Evolutionary conservation across 1,284 basidiomycete species (phyloP).

Genomic region (Ceratorhiza oryzae-sativae): DNA sequence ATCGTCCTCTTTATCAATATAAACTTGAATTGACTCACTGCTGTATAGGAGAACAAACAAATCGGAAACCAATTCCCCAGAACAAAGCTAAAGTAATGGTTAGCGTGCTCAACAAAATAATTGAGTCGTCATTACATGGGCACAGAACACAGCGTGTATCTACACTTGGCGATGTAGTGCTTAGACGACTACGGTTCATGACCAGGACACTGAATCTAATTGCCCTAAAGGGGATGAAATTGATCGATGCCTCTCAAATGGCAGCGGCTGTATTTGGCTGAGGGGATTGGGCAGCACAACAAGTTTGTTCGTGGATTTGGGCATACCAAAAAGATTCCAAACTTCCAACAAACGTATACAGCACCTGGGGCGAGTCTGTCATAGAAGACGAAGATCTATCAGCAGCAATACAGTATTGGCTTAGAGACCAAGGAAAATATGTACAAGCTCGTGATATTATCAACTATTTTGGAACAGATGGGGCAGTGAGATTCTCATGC

Average conservation of each 20-base stretch:
- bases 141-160: background rate
- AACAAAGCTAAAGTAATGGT: background rate
- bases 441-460: background rate
- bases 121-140: background rate
- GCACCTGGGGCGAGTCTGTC: conserved; percentile 16
- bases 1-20: background rate
- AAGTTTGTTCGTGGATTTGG: background rate
- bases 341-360: conserved; percentile 14
- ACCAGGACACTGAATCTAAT: conserved; percentile 4
- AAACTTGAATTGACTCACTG: background rate
- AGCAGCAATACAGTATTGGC: background rate
- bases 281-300: conserved; percentile 3
- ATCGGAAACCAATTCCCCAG: background rate
- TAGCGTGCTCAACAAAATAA: background rate
- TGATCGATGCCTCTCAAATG: conserved; percentile 5
- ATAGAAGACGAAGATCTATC: conserved; percentile 21
- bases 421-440: conserved; percentile 1
- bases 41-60: background rate
- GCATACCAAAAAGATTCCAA: background rate
- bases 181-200: background rate
- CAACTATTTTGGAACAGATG: background rate
- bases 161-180: background rate
- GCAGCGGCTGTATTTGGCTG: background rate
- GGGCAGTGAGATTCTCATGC: background rate
- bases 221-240: conserved; percentile 45